Evolutionary conservation across 257 asterid species (phyloP).

Genomic region (Solanum ossicruentum): DNA sequence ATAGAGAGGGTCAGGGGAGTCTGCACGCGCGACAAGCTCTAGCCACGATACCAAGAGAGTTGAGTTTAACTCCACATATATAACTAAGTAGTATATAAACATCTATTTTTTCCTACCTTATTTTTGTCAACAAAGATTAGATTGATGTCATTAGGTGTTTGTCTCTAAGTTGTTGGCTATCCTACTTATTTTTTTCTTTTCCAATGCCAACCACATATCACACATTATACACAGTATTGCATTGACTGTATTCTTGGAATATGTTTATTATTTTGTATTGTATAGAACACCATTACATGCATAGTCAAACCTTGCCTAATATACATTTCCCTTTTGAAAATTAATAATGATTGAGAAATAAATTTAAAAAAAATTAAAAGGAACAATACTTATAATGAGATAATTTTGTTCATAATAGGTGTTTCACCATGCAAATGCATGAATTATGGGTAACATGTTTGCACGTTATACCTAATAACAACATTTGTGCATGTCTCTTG

Average conservation of each 20-base stretch:
- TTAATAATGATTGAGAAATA: not conserved
- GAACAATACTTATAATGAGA: not conserved
- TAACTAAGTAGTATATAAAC: not conserved
- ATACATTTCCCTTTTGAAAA: not conserved
- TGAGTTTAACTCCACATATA: not conserved
- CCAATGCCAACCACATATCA: not conserved
- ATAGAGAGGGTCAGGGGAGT: too few species aligned
- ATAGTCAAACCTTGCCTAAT: not conserved
- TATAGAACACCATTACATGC: not conserved
- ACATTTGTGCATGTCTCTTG: not conserved
- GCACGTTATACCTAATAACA: not conserved
- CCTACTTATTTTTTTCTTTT: not conserved
- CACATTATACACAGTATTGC: not conserved
- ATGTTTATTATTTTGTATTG: not conserved
- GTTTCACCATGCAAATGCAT: not conserved
- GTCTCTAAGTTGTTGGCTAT: constrained; percentile 2
- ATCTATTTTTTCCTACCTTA: not conserved
- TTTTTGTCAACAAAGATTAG: not conserved
- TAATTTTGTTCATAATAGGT: not conserved
- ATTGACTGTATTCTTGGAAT: not conserved
- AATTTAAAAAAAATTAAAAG: not conserved
- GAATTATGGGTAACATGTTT: not conserved
- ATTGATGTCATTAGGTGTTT: not conserved
- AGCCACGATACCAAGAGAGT: too few species aligned
- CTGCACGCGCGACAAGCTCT: too few species aligned